Evolutionary conservation across 2,329 filamentous ascomycete genomes (phyloP), one percentile per base, ranked within the genome.

Genomic region (Fusarium metavorans): DNA sequence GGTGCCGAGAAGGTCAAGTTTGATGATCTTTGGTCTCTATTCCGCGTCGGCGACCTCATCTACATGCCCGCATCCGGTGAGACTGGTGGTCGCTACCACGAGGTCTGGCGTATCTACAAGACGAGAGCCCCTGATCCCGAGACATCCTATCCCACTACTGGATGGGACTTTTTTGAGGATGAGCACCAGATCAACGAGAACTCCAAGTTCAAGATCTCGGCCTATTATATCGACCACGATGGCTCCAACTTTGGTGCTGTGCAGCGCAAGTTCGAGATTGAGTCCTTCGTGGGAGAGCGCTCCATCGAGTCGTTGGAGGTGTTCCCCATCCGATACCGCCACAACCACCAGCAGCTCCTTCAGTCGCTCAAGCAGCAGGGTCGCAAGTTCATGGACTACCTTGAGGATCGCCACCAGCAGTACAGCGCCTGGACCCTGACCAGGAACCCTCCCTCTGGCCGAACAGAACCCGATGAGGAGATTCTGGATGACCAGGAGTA

Each of bases 201-300:
- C 62, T 76, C 76, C 23, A 78, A 73, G 23, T 84, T 84, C 68
- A 80, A 73, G 39, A 79, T 85, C 45, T 82, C 78, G 2, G 81
- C 82, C 10, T 86, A 85, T 68, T 84, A 85, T 72, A 82, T 86
- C 41, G 84, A 86, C 57, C 82, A 85, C 66, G 83, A 85, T 16
- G 85, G 85, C 1, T 80, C 76, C 14, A 71, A 76, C 10, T 85
- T 81, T 54, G 83, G 84, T 0, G 81, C 83, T 0, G 83, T 85
- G 18, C 80, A 79, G 8, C 81, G 82, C 62, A 80, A 76, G 39
- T 84, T 86, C 37, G 76, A 79, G 45, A 81, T 86, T 18, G 70
- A 81, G 41, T 77, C 77, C 0, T 86, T 84, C 59, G 74, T 78
- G 0, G 84, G 84, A 52, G 83, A 85, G 69, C 78, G 81, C 18